Evolutionary conservation across 2,329 filamentous ascomycete genomes (phyloP), one percentile per base, ranked within the genome.

Genomic region (Nothopassalora personata): DNA sequence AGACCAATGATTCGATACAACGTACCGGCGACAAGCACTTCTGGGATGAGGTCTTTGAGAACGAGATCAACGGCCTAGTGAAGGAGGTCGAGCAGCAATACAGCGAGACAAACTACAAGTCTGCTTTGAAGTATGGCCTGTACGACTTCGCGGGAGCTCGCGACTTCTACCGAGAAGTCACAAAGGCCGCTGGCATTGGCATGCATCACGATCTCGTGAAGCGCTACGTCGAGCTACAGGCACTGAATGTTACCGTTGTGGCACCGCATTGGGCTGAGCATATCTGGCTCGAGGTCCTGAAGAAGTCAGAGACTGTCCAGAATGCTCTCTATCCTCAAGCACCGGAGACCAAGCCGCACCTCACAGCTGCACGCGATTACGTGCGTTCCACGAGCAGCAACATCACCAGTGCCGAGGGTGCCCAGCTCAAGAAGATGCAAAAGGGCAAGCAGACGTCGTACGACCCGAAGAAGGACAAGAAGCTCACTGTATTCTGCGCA

Each of bases 201-300:
- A 93, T 97, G 87, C 92, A 97, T 78, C 84, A 85, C 67, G 89
- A 91, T 65, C 80, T 95, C 10, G 82, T 93, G 33, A 77, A 84
- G 67, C 84, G 87, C 66, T 99, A 94, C 76, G 86, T 96, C 66
- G 88, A 95, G 76, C 81, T 95, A 19, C 93, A 97, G 75, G 86
- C 89, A 49, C 81, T 96, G 53, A 81, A 97, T 70, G 79, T 97
- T 66, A 83, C 88, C 3, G 89, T 91, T 54, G 86, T 97, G 63
- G 87, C 93, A 2, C 93, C 94, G 59, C 94, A 99, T 76, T 97
- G 91, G 88, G 82, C 90, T 50, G 94, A 99, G 72, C 89, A 96
- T 76, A 86, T 99, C 72, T 97, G 91, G 91, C 84, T 89, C 56
- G 93, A 97, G 76, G 85, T 97, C 1, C 84, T 99, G 61, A 85